Conservation (phyloP, 805 yeast genomes). For the Komagataella pastoris region DNA sequence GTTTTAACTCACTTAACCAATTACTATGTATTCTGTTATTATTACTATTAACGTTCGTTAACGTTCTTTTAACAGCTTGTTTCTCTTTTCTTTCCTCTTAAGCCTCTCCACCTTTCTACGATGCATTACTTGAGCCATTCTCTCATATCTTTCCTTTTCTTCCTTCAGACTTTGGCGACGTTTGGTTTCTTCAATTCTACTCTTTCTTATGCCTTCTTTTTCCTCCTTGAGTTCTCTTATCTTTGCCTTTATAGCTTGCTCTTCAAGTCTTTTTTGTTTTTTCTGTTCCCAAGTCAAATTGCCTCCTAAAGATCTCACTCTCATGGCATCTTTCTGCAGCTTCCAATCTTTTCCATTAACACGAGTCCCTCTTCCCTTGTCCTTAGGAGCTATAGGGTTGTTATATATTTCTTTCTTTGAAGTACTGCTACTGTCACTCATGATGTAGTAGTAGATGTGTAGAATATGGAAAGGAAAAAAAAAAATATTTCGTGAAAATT, state of each 20-base stretch:
- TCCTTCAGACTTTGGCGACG: conserved; percentile 71
- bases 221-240: conserved; percentile 67
- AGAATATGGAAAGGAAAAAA: neutral
- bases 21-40: neutral
- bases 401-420: conserved; percentile 2
- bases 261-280: conserved; percentile 51
- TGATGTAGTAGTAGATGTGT: neutral
- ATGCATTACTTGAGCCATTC: conserved; percentile 77
- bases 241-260: conserved; percentile 53
- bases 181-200: conserved; percentile 42
- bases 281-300: conserved; percentile 47
- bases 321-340: conserved; percentile 49
- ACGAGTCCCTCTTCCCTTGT: conserved; percentile 26
- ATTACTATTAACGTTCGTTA: neutral
- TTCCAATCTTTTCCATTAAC: conserved; percentile 71
- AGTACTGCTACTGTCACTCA: neutral
- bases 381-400: conserved; percentile 4
- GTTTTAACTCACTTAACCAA: neutral
- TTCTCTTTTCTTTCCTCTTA: conserved; percentile 87
- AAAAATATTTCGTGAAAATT: neutral
- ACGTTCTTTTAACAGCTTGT: conserved; percentile 31
- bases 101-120: conserved; percentile 84
- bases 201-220: conserved; percentile 46
- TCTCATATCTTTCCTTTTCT: conserved; percentile 81
- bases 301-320: conserved; percentile 50